Conservation (phyloP, 202 grass and related monocot species). For the Zoysia matrella region DNA sequence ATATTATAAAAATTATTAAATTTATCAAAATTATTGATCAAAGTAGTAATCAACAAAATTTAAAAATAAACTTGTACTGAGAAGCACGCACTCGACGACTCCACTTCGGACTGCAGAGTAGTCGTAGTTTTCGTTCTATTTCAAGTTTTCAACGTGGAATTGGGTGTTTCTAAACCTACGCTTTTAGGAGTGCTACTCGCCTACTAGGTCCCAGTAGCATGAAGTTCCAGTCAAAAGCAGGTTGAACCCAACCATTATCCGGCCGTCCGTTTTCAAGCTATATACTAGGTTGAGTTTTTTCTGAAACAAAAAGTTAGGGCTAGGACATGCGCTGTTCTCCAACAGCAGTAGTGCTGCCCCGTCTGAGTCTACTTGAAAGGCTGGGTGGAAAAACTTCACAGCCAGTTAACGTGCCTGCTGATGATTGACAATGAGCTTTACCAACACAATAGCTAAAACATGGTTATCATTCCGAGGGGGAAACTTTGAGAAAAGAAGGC, state of each 20-base stretch:
- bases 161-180: not conserved
- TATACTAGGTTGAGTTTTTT: not conserved
- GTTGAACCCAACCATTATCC: not conserved
- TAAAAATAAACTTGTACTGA: no score
- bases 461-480: not conserved
- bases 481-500: conserved; percentile 2
- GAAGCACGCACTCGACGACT: not conserved
- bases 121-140: not conserved
- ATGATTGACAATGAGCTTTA: not conserved
- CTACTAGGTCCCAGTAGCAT: not conserved
- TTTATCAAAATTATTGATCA: no score
- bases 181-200: not conserved
- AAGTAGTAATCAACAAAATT: no score
- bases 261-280: not conserved
- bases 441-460: not conserved
- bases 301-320: conserved; percentile 8
- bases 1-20: no score
- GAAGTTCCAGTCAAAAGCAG: conserved; percentile 24
- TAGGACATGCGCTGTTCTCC: conserved; percentile 3
- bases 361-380: not conserved
- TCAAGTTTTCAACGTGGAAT: not conserved
- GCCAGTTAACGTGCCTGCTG: not conserved
- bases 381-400: not conserved
- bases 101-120: not conserved
- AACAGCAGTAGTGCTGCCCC: not conserved